These are phyloP conservation scores for Hyphopichia fennica DNA, from an alignment of 1,139 yeast species.

Conservation along the genomic window DNA sequence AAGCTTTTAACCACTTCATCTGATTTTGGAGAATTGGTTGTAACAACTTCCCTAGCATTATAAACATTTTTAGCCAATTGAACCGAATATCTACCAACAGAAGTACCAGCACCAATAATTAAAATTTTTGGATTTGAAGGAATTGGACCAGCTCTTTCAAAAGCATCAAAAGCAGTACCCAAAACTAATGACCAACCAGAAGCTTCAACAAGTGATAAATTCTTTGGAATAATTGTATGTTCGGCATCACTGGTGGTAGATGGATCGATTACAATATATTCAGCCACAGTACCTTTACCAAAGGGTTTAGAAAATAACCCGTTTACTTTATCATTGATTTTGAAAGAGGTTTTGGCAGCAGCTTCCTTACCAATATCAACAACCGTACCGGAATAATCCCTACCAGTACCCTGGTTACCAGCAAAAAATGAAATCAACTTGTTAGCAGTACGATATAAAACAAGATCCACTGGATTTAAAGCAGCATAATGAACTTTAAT, in stretches of 20 bases:
- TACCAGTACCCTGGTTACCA: conserved; percentile 57
- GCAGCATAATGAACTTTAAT: conserved; percentile 61
- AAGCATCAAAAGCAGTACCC: conserved; percentile 54
- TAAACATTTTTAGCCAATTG: conserved; percentile 55
- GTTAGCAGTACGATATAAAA: conserved; percentile 41
- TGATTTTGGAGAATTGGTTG: conserved; percentile 34
- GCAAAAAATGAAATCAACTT: conserved; percentile 32
- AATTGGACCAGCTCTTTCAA: conserved; percentile 26
- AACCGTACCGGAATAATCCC: conserved; percentile 69
- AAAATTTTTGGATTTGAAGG: conserved; percentile 36
- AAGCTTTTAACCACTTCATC: conserved; percentile 38
- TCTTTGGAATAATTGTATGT: conserved; percentile 47
- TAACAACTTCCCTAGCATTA: conserved; percentile 47
- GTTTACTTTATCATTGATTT: conserved; percentile 63
- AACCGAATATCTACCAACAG: conserved; percentile 64
- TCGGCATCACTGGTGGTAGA: conserved; percentile 40
- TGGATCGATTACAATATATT: conserved; percentile 40
- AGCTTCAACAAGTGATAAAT: conserved; percentile 52
- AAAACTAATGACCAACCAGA: conserved; percentile 58
- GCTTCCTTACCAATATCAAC: conserved; percentile 55
- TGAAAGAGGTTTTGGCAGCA: conserved; percentile 27
- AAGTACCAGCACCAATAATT: conserved; percentile 71
- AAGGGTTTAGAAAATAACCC: conserved; percentile 52
- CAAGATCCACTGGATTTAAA: conserved; percentile 67
- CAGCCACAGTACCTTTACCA: conserved; percentile 53